A percentile compares a stretch with the other conserved stretches of the same genome.
Conservation (phyloP, 305 asterid species). For the Ilex paraguariensis region DNA sequence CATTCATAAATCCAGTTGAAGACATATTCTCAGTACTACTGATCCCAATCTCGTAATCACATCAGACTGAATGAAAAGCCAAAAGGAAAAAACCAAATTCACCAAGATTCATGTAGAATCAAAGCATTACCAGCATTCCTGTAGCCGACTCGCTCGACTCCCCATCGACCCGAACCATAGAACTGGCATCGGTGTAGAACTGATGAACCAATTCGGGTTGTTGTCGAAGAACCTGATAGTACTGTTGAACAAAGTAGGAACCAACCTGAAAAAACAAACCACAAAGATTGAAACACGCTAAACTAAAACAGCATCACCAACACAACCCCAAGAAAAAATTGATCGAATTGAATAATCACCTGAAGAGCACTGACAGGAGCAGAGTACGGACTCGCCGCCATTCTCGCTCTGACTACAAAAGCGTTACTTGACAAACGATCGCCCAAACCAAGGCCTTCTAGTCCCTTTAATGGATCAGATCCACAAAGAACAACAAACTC, state of each 20-base stretch:
- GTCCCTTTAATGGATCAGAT: no score
- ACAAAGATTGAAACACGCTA: neutral
- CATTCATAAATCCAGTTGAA: no score
- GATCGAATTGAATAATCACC: slow-evolving; percentile 11
- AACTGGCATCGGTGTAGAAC: slow-evolving; percentile 76
- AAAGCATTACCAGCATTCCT: slow-evolving; percentile 23
- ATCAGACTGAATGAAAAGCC: slow-evolving; percentile 5
- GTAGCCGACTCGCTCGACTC: slow-evolving; percentile 32
- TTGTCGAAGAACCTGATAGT: slow-evolving; percentile 70
- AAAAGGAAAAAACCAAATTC: neutral
- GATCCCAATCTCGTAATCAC: no score
- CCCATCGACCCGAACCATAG: slow-evolving; percentile 45
- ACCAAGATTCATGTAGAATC: neutral
- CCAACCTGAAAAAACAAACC: slow-evolving; percentile 45
- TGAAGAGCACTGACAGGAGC: slow-evolving; percentile 23
- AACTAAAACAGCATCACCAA: neutral
- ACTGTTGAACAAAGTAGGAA: slow-evolving; percentile 78
- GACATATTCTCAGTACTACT: no score
- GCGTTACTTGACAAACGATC: neutral
- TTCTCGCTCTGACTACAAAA: no score
- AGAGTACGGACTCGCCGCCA: slow-evolving; percentile 21
- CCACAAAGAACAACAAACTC: no score
- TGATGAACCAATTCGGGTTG: slow-evolving; percentile 63
- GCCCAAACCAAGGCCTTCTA: no score
- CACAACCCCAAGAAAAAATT: neutral